Evolutionary conservation across 352 stramenopile genomes (phyloP).

Genomic region (Globisporangium nagaii): DNA sequence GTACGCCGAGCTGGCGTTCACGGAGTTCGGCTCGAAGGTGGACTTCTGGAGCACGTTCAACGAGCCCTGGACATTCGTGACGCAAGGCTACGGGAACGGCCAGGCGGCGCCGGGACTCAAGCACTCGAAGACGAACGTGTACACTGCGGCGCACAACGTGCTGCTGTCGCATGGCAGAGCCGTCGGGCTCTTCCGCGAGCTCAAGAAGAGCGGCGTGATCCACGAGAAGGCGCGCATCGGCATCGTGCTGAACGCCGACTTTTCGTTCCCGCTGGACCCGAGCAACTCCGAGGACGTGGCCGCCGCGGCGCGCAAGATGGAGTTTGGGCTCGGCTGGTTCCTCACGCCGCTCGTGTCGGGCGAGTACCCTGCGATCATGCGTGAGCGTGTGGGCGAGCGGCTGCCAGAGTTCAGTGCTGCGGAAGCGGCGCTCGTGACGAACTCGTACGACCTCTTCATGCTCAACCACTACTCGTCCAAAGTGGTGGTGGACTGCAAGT

Average conservation of each 20-base stretch:
- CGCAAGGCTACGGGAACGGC: conserved; percentile 51
- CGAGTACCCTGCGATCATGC: conserved; percentile 91
- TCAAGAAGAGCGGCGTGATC: conserved; percentile 19
- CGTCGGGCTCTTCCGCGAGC: conserved; percentile 73
- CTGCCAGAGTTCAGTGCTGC: conserved; percentile 84
- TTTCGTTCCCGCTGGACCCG: conserved; percentile 70
- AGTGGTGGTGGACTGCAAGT: conserved; percentile 47
- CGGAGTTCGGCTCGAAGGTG: conserved; percentile 89
- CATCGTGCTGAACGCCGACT: conserved; percentile 89
- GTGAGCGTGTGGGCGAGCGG: conserved; percentile 58
- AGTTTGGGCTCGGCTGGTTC: conserved; percentile 91
- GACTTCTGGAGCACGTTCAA: conserved; percentile 95
- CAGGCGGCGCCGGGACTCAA: conserved; percentile 27
- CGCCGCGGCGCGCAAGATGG: conserved; percentile 75
- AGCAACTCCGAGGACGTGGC: conserved; percentile 32
- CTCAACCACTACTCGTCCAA: conserved; percentile 92
- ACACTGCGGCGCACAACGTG: conserved; percentile 79
- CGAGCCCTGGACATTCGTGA: conserved; percentile 78
- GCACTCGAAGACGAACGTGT: conserved; percentile 28
- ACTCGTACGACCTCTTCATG: conserved; percentile 92
- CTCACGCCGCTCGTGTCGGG: conserved; percentile 84
- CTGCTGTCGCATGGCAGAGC: conserved; percentile 84
- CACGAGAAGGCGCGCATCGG: conserved; percentile 73
- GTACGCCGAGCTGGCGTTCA: conserved; percentile 85
- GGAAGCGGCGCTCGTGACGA: conserved; percentile 60